Percentiles rank a stretch among this genome's conserved stretches.
phyloP scores from a whole-genome alignment of 2,329 filamentous ascomycete species.

The Teratosphaeria nubilosa region DNA sequence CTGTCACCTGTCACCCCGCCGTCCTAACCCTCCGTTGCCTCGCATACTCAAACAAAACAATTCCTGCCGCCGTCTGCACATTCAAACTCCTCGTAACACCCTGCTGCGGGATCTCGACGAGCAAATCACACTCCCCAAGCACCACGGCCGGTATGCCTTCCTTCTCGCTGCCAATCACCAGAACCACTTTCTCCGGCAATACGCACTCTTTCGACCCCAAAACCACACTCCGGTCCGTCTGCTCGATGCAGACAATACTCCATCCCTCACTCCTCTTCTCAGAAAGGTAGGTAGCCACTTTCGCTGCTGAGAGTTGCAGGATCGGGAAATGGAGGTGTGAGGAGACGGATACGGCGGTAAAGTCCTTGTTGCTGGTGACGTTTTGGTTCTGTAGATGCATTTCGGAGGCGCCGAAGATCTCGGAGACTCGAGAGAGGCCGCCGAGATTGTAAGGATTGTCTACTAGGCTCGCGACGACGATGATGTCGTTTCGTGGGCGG shows the following conservation, averaged over 20 bases:
- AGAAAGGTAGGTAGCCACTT: slow-evolving; percentile 27
- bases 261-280: slow-evolving; percentile 39
- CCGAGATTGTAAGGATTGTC: slow-evolving; percentile 42
- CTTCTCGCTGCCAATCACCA: slow-evolving; percentile 43
- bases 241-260: slow-evolving; percentile 44
- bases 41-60: slow-evolving; percentile 43
- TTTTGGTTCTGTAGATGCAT: slow-evolving; percentile 35
- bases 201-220: slow-evolving; percentile 28
- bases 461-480: slow-evolving; percentile 42
- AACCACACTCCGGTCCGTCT: slow-evolving; percentile 41
- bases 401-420: slow-evolving; percentile 40
- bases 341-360: slow-evolving; percentile 40
- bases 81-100: slow-evolving; percentile 46
- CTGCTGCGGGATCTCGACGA: slow-evolving; percentile 43
- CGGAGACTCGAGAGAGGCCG: slow-evolving; percentile 40
- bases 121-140: slow-evolving; percentile 39
- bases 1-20: too few species aligned
- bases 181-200: slow-evolving; percentile 24
- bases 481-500: slow-evolving; percentile 26
- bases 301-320: slow-evolving; percentile 18
- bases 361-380: slow-evolving; percentile 37
- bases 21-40: slow-evolving; percentile 25
- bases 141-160: slow-evolving; percentile 41
- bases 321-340: slow-evolving; percentile 42
- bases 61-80: slow-evolving; percentile 44